Evolutionary conservation across 2,329 filamentous ascomycete species (phyloP).

Genomic region (Exophiala bonariae): DNA sequence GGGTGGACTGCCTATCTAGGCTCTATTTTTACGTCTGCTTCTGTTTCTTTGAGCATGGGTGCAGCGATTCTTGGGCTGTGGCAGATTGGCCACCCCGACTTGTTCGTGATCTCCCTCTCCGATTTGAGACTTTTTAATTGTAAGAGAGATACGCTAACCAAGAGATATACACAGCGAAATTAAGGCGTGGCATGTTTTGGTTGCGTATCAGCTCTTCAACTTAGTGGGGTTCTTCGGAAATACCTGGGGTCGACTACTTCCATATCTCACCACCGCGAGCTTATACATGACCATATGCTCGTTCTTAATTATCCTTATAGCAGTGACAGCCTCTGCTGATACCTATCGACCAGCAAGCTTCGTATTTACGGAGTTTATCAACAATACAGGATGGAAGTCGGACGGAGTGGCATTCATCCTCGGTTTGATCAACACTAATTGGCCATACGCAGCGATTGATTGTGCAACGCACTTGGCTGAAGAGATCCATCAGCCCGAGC

Average conservation of each 20-base stretch:
- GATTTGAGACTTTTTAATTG: no score
- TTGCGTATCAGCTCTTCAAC: constrained; percentile 37
- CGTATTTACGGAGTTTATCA: constrained; percentile 54
- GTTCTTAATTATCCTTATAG: constrained; percentile 50
- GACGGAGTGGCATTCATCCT: constrained; percentile 51
- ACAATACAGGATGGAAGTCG: constrained; percentile 38
- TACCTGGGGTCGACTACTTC: constrained; percentile 39
- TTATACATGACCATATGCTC: constrained; percentile 50
- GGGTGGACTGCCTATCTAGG: background rate
- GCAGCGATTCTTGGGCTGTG: constrained; percentile 53
- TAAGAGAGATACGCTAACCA: no score
- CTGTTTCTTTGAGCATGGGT: constrained; percentile 49
- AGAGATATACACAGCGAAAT: no score
- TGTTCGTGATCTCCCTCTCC: no score
- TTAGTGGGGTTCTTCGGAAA: constrained; percentile 52
- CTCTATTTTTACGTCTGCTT: constrained; percentile 22
- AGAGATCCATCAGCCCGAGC: constrained; percentile 48
- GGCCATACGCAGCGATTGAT: constrained; percentile 50
- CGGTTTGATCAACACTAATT: constrained; percentile 29
- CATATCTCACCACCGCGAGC: constrained; percentile 41
- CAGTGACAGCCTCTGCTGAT: constrained; percentile 44
- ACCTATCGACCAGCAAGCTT: constrained; percentile 37
- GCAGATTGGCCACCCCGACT: constrained; percentile 52
- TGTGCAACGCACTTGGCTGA: constrained; percentile 53
- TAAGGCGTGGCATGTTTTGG: constrained; percentile 3